phyloP scores from a whole-genome alignment of 2,329 filamentous ascomycete genomes.

The Aspergillus bombycis region DNA sequence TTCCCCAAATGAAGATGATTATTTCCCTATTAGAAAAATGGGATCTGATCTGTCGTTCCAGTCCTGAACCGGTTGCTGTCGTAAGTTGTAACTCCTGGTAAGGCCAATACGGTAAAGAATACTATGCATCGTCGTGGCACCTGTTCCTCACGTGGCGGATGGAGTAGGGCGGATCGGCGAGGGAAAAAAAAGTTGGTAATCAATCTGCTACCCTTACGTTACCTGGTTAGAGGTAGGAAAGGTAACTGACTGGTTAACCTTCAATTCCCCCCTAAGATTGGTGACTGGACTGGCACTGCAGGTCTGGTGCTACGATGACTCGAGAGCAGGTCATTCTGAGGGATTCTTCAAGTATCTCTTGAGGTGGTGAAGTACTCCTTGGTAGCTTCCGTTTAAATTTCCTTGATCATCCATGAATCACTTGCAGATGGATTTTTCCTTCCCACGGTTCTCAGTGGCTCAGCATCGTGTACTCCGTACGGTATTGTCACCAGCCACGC shows the following conservation, averaged over 20 bases:
- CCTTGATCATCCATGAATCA: background rate
- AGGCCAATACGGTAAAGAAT: background rate
- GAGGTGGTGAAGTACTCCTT: background rate
- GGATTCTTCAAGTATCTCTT: background rate
- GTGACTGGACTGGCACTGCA: background rate
- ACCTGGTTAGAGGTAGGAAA: background rate
- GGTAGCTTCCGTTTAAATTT: background rate
- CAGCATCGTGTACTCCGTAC: background rate
- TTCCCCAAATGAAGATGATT: background rate
- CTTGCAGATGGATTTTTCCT: background rate
- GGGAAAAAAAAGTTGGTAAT: background rate
- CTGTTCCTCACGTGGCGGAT: conserved; percentile 4
- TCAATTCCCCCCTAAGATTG: background rate
- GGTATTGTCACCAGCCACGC: background rate
- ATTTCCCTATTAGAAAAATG: background rate
- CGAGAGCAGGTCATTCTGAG: background rate
- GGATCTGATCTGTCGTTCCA: background rate
- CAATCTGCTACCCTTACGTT: background rate
- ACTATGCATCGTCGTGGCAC: background rate
- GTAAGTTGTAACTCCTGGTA: background rate
- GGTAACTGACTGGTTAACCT: background rate
- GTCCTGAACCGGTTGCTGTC: background rate
- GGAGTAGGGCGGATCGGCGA: background rate
- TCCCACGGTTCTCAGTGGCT: background rate
- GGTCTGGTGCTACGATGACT: background rate